These are phyloP conservation scores for Nitzschia inconspicua DNA, from an alignment of 108 stramenopile genomes.

Conservation along the genomic window DNA sequence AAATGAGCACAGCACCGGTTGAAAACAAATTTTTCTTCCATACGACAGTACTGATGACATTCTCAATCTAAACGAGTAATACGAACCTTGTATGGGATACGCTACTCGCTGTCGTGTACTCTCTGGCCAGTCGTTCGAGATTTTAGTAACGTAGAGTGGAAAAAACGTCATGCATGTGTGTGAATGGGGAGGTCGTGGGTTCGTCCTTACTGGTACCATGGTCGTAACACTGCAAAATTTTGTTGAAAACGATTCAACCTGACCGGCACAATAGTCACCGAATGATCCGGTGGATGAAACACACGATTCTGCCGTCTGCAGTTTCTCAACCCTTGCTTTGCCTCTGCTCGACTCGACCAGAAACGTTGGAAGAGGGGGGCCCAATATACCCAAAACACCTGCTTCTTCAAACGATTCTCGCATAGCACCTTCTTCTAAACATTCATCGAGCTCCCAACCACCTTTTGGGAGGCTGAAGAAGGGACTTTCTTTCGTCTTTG, in stretches of 20 bases:
- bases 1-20: background rate
- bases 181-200: constrained; percentile 17
- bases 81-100: constrained; percentile 40
- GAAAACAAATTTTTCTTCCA: background rate
- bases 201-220: background rate
- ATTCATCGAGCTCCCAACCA: constrained; percentile 79
- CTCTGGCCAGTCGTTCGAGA: constrained; percentile 68
- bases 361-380: constrained; percentile 44
- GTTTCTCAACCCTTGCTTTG: constrained; percentile 19
- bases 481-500: too few relatives aligned
- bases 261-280: too few relatives aligned
- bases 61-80: too few relatives aligned
- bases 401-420: constrained; percentile 76
- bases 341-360: constrained; percentile 50
- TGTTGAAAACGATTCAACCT: background rate
- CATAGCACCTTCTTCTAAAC: constrained; percentile 55
- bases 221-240: background rate
- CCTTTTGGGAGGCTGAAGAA: constrained; percentile 74
- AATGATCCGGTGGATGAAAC: too few relatives aligned
- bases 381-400: constrained; percentile 52
- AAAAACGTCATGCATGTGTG: constrained; percentile 49
- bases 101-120: constrained; percentile 37
- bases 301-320: background rate
- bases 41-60: too few relatives aligned
- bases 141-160: constrained; percentile 54